These are phyloP conservation scores for Corynascus novoguineensis DNA, from an alignment of 495 filamentous ascomycete genomes.

Conservation along the genomic window DNA sequence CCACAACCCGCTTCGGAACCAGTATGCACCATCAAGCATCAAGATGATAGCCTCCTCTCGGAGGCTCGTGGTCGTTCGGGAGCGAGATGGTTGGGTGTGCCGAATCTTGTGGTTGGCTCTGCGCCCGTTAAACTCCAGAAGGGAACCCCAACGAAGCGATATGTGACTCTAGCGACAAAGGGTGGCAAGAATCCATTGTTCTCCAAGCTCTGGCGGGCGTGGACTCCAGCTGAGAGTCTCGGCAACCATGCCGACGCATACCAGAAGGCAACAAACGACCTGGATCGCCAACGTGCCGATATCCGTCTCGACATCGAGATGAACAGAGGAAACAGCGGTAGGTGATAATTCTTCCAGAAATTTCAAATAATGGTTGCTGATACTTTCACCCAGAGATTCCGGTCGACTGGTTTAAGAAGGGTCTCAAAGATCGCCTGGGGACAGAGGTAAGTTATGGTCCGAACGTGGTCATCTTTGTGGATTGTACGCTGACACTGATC, in stretches of 20 bases:
- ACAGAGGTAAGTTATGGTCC: constrained; percentile 4
- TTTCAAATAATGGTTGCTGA: not conserved
- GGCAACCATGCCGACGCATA: constrained; percentile 26
- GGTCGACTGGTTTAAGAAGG: constrained; percentile 24
- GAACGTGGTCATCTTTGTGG: not conserved
- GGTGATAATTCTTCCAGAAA: not conserved
- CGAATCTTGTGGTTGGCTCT: constrained; percentile 24
- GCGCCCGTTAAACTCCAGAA: constrained; percentile 24
- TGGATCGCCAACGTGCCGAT: constrained; percentile 25
- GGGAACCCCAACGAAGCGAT: constrained; percentile 28
- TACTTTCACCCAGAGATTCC: constrained; percentile 17
- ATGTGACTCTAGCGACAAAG: constrained; percentile 24
- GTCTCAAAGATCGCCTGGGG: constrained; percentile 8
- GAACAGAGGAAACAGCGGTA: constrained; percentile 13
- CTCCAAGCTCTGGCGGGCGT: constrained; percentile 18
- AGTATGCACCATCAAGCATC: constrained; percentile 13
- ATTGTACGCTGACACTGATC: not conserved
- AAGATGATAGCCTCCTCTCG: constrained; percentile 18
- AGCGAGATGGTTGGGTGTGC: constrained; percentile 19
- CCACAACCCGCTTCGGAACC: not conserved
- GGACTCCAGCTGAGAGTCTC: constrained; percentile 27
- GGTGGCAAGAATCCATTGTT: constrained; percentile 26
- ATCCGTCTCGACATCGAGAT: constrained; percentile 26
- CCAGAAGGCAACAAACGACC: constrained; percentile 18
- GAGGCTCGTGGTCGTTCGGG: constrained; percentile 3